Percentiles rank a stretch among this genome's conserved stretches.
Evolutionary conservation across 495 filamentous ascomycete genomes (phyloP).

Genomic region (Aspergillus heteromorphus): DNA sequence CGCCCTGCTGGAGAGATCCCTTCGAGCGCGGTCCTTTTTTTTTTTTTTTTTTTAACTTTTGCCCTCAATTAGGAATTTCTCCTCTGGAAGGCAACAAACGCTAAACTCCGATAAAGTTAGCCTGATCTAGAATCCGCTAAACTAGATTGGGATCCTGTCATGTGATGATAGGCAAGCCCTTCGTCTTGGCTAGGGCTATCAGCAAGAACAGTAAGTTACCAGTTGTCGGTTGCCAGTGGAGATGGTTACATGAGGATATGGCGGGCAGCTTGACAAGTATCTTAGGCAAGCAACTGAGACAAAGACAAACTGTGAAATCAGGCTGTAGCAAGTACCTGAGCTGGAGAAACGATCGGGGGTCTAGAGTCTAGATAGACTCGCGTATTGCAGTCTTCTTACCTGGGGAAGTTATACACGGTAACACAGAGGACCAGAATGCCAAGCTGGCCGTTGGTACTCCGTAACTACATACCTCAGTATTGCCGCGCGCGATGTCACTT

Average conservation of each 20-base stretch:
- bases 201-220: background rate
- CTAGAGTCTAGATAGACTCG: too few relatives aligned
- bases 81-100: slow-evolving; percentile 5
- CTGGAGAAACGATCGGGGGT: too few relatives aligned
- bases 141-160: slow-evolving; percentile 7
- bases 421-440: slow-evolving; percentile 7
- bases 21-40: slow-evolving; percentile 29
- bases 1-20: slow-evolving; percentile 13
- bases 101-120: slow-evolving; percentile 11
- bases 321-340: too few relatives aligned
- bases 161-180: slow-evolving; percentile 15
- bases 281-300: too few relatives aligned
- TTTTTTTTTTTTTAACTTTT: slow-evolving; percentile 34
- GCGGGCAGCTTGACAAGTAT: too few relatives aligned
- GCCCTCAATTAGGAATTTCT: slow-evolving; percentile 22
- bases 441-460: slow-evolving; percentile 12
- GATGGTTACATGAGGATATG: too few relatives aligned
- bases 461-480: slow-evolving; percentile 2
- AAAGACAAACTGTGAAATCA: too few relatives aligned
- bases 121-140: background rate
- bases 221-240: slow-evolving; percentile 9
- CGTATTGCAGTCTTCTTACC: too few relatives aligned
- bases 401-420: background rate
- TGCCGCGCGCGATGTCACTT: slow-evolving; percentile 10
- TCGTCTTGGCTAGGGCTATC: slow-evolving; percentile 14